Evolutionary conservation across 805 yeast genomes (phyloP).

Genomic region (Tetrapisispora namnaoensis): DNA sequence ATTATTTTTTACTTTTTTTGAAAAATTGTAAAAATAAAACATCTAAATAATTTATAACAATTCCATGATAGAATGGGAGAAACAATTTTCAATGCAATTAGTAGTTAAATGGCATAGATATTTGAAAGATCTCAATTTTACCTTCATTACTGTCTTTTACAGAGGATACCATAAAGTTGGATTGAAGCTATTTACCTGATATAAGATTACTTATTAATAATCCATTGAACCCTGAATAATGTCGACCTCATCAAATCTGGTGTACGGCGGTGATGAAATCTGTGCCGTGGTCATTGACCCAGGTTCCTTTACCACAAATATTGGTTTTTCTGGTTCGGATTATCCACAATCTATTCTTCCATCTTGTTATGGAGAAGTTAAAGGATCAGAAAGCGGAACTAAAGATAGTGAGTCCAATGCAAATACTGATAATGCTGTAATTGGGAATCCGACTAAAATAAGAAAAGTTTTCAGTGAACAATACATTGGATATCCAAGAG

Average conservation of each 20-base stretch:
- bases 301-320: slow-evolving; percentile 73
- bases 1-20: too few species aligned
- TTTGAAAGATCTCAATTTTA: too few species aligned
- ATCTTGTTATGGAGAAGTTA: slow-evolving; percentile 46
- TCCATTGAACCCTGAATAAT: slow-evolving; percentile 6
- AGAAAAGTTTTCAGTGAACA: slow-evolving; percentile 30
- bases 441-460: slow-evolving; percentile 12
- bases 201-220: too few species aligned
- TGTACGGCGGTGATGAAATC: slow-evolving; percentile 65
- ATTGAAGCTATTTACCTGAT: too few species aligned
- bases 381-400: neutral
- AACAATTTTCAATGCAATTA: too few species aligned
- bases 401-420: slow-evolving; percentile 4
- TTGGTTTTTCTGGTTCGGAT: slow-evolving; percentile 91
- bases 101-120: too few species aligned
- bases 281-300: slow-evolving; percentile 88
- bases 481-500: slow-evolving; percentile 42
- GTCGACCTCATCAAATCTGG: slow-evolving; percentile 38
- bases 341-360: slow-evolving; percentile 70
- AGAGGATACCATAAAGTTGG: too few species aligned
- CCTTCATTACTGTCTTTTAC: too few species aligned
- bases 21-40: too few species aligned
- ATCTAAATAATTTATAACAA: too few species aligned
- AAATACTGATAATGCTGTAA: neutral
- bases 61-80: too few species aligned